Conservation (phyloP, 1,284 basidiomycete species). For the Melampsora americana region DNA sequence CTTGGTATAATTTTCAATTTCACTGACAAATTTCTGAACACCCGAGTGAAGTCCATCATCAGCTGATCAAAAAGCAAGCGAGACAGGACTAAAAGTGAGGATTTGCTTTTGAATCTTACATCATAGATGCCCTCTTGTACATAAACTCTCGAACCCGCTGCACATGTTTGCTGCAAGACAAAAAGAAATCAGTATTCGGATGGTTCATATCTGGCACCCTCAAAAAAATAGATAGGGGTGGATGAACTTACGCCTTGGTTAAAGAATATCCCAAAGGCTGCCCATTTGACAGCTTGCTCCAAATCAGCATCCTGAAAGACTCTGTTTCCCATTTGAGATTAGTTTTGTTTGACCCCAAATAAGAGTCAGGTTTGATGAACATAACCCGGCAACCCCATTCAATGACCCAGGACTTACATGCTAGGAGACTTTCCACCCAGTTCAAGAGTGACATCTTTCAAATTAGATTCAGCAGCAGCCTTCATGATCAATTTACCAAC, state of each 20-base stretch:
- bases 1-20: slow-evolving; percentile 63
- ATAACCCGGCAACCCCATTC: too few relatives aligned
- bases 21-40: slow-evolving; percentile 63
- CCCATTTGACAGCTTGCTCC: slow-evolving; percentile 75
- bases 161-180: slow-evolving; percentile 81
- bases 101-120: slow-evolving; percentile 35
- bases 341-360: too few relatives aligned
- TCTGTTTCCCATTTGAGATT: too few relatives aligned
- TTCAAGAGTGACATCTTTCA: slow-evolving; percentile 90
- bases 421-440: slow-evolving; percentile 88
- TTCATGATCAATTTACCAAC: slow-evolving; percentile 82
- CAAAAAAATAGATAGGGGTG: too few relatives aligned
- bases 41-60: background rate
- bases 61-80: slow-evolving; percentile 60
- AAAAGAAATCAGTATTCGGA: background rate
- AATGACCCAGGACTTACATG: too few relatives aligned
- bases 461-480: slow-evolving; percentile 73
- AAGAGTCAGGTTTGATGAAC: too few relatives aligned
- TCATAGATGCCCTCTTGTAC: slow-evolving; percentile 65
- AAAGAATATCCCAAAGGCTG: slow-evolving; percentile 70
- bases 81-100: background rate
- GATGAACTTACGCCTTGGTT: slow-evolving; percentile 56
- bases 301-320: slow-evolving; percentile 61
- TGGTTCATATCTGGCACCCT: too few relatives aligned
- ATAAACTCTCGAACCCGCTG: slow-evolving; percentile 80